Evolutionary conservation across 306 rosid genomes (phyloP).

Genomic region (Astragalus glycyphyllos): DNA sequence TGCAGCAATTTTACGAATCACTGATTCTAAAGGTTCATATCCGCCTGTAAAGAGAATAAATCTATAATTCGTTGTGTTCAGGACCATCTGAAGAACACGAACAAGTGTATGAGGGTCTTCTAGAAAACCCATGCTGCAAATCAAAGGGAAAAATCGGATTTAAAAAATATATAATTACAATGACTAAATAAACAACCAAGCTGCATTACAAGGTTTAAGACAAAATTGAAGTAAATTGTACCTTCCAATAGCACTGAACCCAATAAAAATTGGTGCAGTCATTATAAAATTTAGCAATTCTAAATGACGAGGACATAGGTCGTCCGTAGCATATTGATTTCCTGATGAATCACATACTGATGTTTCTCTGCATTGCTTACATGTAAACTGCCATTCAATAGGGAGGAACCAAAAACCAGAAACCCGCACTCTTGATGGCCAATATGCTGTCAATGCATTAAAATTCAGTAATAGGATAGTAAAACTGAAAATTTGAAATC

Average conservation of each 20-base stretch:
- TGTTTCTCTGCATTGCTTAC: constrained; percentile 66
- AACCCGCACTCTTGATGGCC: constrained; percentile 71
- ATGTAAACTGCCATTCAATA: constrained; percentile 78
- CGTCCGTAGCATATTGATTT: constrained; percentile 42
- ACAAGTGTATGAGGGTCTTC: constrained; percentile 67
- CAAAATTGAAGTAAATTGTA: constrained; percentile 41
- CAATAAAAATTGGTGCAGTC: constrained; percentile 66
- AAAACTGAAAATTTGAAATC: constrained; percentile 17
- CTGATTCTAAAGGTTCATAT: constrained; percentile 65
- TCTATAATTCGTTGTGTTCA: constrained; percentile 61
- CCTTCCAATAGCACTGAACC: constrained; percentile 87
- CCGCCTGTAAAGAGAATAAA: constrained; percentile 82
- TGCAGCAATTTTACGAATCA: constrained; percentile 45
- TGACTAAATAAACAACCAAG: constrained; percentile 9
- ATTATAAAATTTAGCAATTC: constrained; percentile 60
- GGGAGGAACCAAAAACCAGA: constrained; percentile 92
- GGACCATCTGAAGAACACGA: constrained; percentile 59
- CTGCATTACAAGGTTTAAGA: constrained; percentile 14
- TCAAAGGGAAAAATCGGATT: constrained; percentile 30
- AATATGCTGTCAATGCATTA: constrained; percentile 61
- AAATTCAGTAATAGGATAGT: constrained; percentile 34
- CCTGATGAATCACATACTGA: constrained; percentile 46
- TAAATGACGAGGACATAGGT: constrained; percentile 63
- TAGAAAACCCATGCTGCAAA: constrained; percentile 83
- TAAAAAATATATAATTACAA: constrained; percentile 18